Conservation (phyloP, 208 protist genomes). For the Crithidia expoeki region DNA sequence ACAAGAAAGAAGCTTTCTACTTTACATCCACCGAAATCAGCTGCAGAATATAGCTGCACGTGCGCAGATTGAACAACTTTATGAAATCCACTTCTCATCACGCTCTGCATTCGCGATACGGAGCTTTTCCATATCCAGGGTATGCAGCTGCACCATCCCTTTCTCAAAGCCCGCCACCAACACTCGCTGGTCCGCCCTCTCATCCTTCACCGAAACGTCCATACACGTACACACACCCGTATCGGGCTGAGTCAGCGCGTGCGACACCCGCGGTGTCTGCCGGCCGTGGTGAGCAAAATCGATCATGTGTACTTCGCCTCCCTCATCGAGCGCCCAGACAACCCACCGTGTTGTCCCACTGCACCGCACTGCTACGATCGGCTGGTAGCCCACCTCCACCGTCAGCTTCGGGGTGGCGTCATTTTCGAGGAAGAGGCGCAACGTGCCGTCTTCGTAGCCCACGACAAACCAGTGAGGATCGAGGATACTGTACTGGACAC, state of each 20-base stretch:
- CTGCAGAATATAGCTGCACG: too few species aligned
- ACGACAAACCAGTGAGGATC: constrained; percentile 74
- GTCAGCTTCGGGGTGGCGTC: constrained; percentile 66
- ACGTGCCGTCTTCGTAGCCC: constrained; percentile 81
- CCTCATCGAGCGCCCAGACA: constrained; percentile 70
- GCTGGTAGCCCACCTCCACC: constrained; percentile 45
- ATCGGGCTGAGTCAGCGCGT: constrained; percentile 54
- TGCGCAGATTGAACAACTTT: too few species aligned
- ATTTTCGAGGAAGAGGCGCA: constrained; percentile 67
- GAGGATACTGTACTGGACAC: constrained; percentile 58
- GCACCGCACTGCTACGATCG: constrained; percentile 60
- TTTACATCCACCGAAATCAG: too few species aligned
- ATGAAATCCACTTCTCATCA: constrained; percentile 71
- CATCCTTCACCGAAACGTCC: constrained; percentile 52
- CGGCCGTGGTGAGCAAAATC: constrained; percentile 61
- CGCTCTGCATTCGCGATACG: constrained; percentile 48
- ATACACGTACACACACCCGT: constrained; percentile 70
- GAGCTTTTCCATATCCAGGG: constrained; percentile 45
- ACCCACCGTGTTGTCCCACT: constrained; percentile 62
- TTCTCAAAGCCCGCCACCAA: constrained; percentile 80
- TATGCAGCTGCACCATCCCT: constrained; percentile 76
- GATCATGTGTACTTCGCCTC: constrained; percentile 67
- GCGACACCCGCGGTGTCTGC: constrained; percentile 58
- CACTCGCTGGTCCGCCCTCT: constrained; percentile 50
- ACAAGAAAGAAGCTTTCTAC: too few species aligned